Base-by-base conservation (phyloP, 257 asterid species). In the Solanum bulbocastanum region DNA sequence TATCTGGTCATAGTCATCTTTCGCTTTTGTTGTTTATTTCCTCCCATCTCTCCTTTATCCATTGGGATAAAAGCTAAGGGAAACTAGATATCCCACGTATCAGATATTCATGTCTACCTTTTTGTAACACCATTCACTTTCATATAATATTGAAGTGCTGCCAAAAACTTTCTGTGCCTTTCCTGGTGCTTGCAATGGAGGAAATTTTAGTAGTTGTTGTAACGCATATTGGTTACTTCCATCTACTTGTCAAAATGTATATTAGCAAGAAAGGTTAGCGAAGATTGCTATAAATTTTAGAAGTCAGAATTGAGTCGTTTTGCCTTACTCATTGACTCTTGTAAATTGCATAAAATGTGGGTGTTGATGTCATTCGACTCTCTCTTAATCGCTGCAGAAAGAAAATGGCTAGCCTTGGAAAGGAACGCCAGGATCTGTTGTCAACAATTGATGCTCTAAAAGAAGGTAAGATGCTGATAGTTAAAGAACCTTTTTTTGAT, bases 361-460 rank as follows among this genome's bases (percentile, higher is more conserved):
- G 69, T 82, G 42, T 18, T 46, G 44, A 81, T 49, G 20, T 49
- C 85, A 82, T 82, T 49, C 12, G 6, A 46, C 69, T 82, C 56
- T 49, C 69, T 79, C 69, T 30, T 30, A 52, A 30, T 49, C 9
- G 35, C 69, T 49, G 86, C 93, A 97, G 99, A 91, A 96, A 94
- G 92, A 95, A 91, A 92, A 90, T 95, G 88, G 91, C 94, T 27
- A 94, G 93, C 92, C 93, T 97, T 85, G 99, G 95, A 91, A 97
- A 90, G 89, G 99, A 97, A 60, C 94, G 96, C 85, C 98, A 93
- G 92, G 98, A 96, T 94, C 93, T 96, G 88, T 94, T 87, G 81
- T 94, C 98, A 72, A 97, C 99, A 23, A 91, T 97, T 84, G 92
- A 93, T 91, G 97, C 99, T 89, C 90, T 97, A 90, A 96, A 94